Evolutionary conservation across 106 monocot genomes (phyloP), one percentile per base, ranked within the genome.

Genomic region (Posidonia australis): DNA sequence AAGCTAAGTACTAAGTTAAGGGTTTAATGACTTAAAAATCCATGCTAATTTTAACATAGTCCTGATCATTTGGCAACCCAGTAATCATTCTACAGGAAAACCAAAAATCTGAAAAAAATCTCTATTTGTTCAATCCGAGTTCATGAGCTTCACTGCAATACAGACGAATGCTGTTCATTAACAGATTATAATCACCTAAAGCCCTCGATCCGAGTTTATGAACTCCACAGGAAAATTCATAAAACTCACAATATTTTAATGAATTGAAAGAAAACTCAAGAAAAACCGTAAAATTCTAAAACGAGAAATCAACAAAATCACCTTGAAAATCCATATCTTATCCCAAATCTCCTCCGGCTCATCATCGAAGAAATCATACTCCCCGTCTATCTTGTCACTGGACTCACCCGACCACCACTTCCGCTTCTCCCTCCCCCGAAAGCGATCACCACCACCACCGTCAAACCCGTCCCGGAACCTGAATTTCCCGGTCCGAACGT

Each of bases 301-400:
- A 44, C 16, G 16, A 62, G 61, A 23, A 22, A 29, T 44, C 18
- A 0, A 13, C 10, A 9, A 7, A 17, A 58, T 13, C 13, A 66
- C 66, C 66, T 66, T 66, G 32, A 66, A 66, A 11, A 66, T 66
- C 66, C 66, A 66, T 22, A 66, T 51, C 51, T 51, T 66, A 14
- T 66, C 66, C 51, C 51, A 66, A 9, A 30, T 16, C 20, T 29
- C 12, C 29, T 66, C 66, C 9, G 3, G 27, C 29, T 51, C 62
- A 12, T 32, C 61, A 22, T n/a, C 36, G 32, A 64, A 64, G 43
- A 44, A 47, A n/a, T 43, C 61, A 11, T 46, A n/a, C 16, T 64
- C 64, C 22, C 22, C 44, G 20, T 64, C 63, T 16, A 48, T 13
- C 18, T 29, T 28, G 5, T 51, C 66, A 5, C 25, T 13, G 30